Conservation (phyloP, 2,329 filamentous ascomycete genomes). For the Lasiodiplodia theobromae region DNA sequence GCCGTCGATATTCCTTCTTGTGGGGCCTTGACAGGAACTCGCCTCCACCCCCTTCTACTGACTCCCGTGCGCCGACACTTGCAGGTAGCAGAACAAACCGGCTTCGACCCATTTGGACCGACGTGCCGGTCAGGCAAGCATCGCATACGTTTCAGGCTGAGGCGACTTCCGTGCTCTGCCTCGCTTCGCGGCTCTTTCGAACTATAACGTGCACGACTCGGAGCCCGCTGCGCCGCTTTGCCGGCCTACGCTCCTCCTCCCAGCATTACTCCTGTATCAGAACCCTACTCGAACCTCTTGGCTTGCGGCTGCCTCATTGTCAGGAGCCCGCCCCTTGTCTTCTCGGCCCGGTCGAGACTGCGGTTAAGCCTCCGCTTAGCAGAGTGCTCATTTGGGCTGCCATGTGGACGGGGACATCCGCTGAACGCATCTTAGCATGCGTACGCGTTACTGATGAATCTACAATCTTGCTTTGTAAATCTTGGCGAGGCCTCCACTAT, state of each 20-base stretch:
- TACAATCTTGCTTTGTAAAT: not conserved
- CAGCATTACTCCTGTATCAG: constrained; percentile 12
- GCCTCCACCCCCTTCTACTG: not conserved
- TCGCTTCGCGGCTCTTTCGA: not conserved
- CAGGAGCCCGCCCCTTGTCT: not conserved
- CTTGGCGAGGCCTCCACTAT: not conserved
- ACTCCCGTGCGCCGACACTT: not conserved
- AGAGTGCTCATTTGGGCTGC: not conserved
- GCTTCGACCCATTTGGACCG: constrained; percentile 6
- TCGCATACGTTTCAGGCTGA: constrained; percentile 11
- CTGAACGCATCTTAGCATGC: not conserved
- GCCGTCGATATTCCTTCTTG: not conserved
- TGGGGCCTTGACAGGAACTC: not conserved
- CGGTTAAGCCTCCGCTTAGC: not conserved
- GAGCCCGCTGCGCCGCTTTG: not conserved
- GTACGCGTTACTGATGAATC: not conserved
- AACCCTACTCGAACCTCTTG: constrained; percentile 6
- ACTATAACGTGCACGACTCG: constrained; percentile 1
- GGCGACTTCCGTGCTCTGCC: constrained; percentile 8
- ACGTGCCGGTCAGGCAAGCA: constrained; percentile 18
- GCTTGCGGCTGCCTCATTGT: not conserved
- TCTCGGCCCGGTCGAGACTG: not conserved
- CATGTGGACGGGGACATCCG: not conserved
- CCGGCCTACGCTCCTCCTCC: not conserved
- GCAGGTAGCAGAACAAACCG: not conserved